Percentiles rank a stretch among this genome's conserved stretches.
Evolutionary conservation across 768 basidiomycete genomes (phyloP).

Genomic region (Asterophora lycoperdoides): DNA sequence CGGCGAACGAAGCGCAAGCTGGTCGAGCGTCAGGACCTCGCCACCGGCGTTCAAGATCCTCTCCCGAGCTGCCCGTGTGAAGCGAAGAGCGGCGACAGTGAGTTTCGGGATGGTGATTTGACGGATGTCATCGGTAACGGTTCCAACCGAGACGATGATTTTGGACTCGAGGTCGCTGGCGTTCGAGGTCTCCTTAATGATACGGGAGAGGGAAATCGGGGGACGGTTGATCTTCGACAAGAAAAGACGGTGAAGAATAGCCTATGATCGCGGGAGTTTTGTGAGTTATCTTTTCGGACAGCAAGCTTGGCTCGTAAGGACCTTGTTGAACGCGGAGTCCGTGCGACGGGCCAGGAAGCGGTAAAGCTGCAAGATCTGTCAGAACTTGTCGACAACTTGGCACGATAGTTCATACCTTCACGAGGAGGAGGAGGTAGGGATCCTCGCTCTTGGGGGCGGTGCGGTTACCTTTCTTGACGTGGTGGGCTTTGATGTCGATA

Average conservation of each 20-base stretch:
- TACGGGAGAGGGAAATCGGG: constrained; percentile 91
- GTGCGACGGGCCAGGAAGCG: constrained; percentile 98
- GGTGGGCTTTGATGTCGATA: constrained; percentile 94
- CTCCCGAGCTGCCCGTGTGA: constrained; percentile 90
- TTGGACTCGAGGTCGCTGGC: constrained; percentile 69
- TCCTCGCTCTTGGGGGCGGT: constrained; percentile 98
- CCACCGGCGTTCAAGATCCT: constrained; percentile 95
- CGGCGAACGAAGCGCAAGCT: constrained; percentile 91
- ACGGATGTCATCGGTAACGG: constrained; percentile 95
- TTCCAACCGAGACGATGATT: constrained; percentile 85
- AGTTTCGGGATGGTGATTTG: constrained; percentile 83
- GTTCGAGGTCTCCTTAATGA: constrained; percentile 74
- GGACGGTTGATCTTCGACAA: constrained; percentile 97
- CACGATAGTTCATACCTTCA: constrained; percentile 64
- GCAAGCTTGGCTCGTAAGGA: constrained; percentile 20
- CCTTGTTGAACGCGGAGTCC: constrained; percentile 95
- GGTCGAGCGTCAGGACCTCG: constrained; percentile 92
- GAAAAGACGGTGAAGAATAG: constrained; percentile 94
- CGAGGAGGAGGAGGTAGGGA: constrained; percentile 95
- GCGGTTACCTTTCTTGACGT: constrained; percentile 97
- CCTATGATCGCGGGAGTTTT: constrained; percentile 38
- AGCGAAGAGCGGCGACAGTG: constrained; percentile 89
- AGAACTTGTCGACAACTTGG: constrained; percentile 1
- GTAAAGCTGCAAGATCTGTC: constrained; percentile 65
- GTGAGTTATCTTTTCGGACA: constrained; percentile 17